These are phyloP conservation scores for Aspergillus ostianus DNA, from an alignment of 495 filamentous ascomycete genomes.

Conservation along the genomic window DNA sequence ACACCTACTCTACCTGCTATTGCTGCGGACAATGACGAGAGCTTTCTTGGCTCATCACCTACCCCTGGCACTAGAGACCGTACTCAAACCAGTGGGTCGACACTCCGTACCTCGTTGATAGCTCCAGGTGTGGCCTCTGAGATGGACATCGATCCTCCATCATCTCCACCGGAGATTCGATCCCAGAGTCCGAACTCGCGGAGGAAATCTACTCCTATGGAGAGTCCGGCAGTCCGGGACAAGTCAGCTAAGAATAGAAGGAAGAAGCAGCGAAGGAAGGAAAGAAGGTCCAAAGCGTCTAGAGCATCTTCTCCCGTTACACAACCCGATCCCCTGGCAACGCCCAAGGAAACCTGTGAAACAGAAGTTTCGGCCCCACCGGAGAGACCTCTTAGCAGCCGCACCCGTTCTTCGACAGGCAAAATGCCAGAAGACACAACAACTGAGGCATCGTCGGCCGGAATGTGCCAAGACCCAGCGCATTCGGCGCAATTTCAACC, in stretches of 20 bases:
- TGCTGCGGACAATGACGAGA: conserved; percentile 49
- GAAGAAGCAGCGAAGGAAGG: conserved; percentile 15
- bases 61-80: conserved; percentile 59
- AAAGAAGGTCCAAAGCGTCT: conserved; percentile 16
- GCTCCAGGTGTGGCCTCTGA: conserved; percentile 18
- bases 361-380: conserved; percentile 14
- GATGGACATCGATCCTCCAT: conserved; percentile 33
- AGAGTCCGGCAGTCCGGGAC: conserved; percentile 5
- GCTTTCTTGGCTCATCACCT: conserved; percentile 77
- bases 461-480: background rate
- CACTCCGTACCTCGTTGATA: conserved; percentile 17
- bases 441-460: background rate
- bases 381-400: conserved; percentile 25
- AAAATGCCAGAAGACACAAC: conserved; percentile 13
- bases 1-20: conserved; percentile 49
- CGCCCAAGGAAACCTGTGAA: background rate
- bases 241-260: conserved; percentile 12
- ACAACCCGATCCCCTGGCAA: background rate
- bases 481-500: background rate
- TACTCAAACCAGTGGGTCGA: conserved; percentile 23
- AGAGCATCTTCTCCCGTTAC: conserved; percentile 8
- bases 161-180: conserved; percentile 39
- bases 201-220: conserved; percentile 6
- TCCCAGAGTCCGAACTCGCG: conserved; percentile 27
- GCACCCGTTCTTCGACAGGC: conserved; percentile 30